Base-by-base conservation (phyloP, 257 asterid genomes). In the Agastache rugosa region DNA sequence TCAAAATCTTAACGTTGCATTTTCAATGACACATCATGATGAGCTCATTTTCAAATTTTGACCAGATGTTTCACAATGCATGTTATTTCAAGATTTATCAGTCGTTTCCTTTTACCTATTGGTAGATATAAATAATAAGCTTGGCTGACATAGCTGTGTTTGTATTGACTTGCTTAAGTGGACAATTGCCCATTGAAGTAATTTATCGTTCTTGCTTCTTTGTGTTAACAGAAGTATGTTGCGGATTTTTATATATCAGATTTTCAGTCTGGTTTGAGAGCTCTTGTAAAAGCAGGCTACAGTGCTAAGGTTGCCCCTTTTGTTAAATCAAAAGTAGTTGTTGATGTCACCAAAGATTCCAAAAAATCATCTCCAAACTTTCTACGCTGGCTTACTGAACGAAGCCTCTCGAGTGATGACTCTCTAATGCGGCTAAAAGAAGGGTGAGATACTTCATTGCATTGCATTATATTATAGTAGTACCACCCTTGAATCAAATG, bases 161-260 rank as follows among this genome's bases (percentile, higher is more conserved):
- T n/a, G 42, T 56, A 14, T 62, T 67, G 27, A 63, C 54, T 65
- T 42, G 16, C 59, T 35, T 17, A 70, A 63, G 65, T 29, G 53
- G 54, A 55, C 19, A 64, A 17, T 67, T 54, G 50, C 73, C 63
- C 17, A 11, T 22, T 44, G 63, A 27, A 44, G 61, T 72, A 48
- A 72, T 44, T 67, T 15, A 31, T 65, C 59, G 53, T 16, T 10
- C 71, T 71, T 69, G 55, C 71, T 60, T 75, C 68, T 45, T 75
- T 63, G 45, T 74, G 63, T 63, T 42, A 63, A 78, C 92, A 91
- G 97, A 91, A 72, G 69, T 69, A 86, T 67, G 91, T 86, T 55
- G 92, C 91, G 11, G 97, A 91, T 71, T 91, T 91, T 63, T 91
- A 89, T 73, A 87, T 91, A 87, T 91, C 97, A 75, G 96, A 91